These are phyloP conservation scores for Helminthosporium solani DNA, from an alignment of 2,329 filamentous ascomycete species.

Conservation along the genomic window DNA sequence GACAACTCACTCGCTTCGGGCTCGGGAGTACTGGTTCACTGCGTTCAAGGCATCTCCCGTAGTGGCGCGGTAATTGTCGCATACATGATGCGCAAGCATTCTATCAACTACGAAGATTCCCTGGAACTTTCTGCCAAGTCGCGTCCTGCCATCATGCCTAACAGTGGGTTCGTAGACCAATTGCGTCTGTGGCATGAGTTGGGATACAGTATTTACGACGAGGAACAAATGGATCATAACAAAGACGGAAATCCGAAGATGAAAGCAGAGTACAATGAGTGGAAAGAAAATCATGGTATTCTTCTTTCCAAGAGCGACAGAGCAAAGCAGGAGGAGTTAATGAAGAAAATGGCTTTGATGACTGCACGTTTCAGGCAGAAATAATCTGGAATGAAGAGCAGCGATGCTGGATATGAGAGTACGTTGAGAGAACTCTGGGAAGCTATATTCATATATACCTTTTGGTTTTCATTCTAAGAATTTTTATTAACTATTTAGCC, in stretches of 20 bases:
- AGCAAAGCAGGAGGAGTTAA: constrained; percentile 1
- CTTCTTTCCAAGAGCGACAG: constrained; percentile 1
- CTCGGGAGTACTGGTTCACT: constrained; percentile 16
- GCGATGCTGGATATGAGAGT: too few species aligned
- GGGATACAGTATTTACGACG: constrained; percentile 4
- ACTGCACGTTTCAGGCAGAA: background rate
- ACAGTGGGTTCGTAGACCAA: constrained; percentile 18
- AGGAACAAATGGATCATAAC: background rate
- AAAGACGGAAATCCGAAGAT: background rate
- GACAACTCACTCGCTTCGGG: constrained; percentile 3
- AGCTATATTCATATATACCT: too few species aligned
- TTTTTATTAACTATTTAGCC: too few species aligned
- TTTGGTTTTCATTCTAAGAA: too few species aligned
- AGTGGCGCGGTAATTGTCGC: constrained; percentile 10
- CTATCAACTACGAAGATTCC: constrained; percentile 8
- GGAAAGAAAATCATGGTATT: constrained; percentile 4
- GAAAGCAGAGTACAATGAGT: constrained; percentile 1
- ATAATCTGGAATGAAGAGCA: constrained; percentile 1
- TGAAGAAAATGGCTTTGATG: constrained; percentile 5
- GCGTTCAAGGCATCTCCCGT: constrained; percentile 13
- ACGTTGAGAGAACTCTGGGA: too few species aligned
- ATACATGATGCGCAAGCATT: constrained; percentile 13
- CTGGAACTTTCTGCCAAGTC: constrained; percentile 6
- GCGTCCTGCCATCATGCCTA: constrained; percentile 7
- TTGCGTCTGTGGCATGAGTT: constrained; percentile 11